These are phyloP conservation scores for Paramecium sonneborni DNA, from an alignment of 73 alveolate species.

Conservation along the genomic window DNA sequence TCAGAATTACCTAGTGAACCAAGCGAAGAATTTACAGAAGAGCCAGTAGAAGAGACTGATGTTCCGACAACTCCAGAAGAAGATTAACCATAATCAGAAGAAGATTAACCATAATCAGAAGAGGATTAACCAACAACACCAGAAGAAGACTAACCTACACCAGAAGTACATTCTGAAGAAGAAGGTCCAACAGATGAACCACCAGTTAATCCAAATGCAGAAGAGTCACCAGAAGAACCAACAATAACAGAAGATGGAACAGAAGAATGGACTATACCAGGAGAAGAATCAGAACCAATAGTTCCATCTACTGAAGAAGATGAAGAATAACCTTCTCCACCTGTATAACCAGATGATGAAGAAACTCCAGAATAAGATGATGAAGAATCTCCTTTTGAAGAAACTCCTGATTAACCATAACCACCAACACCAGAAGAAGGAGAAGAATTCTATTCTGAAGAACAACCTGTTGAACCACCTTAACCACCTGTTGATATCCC, in stretches of 20 bases:
- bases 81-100: neutral
- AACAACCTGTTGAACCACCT: neutral
- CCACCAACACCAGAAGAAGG: neutral
- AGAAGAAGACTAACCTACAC: neutral
- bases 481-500: neutral
- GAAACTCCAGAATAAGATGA: neutral
- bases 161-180: neutral
- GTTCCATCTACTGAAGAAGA: neutral
- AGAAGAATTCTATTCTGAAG: neutral
- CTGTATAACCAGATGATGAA: neutral
- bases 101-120: neutral
- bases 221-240: conserved; percentile 12
- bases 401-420: neutral
- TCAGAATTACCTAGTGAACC: neutral
- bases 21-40: neutral
- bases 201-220: neutral
- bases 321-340: neutral
- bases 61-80: neutral
- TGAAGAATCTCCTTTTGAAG: neutral
- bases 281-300: neutral
- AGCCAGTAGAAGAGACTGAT: conserved; percentile 16
- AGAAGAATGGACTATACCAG: neutral
- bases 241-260: neutral
- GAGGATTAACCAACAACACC: neutral
- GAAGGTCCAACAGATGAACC: neutral